Evolutionary conservation across 495 filamentous ascomycete species (phyloP).

Genomic region (Penicillium fimorum): DNA sequence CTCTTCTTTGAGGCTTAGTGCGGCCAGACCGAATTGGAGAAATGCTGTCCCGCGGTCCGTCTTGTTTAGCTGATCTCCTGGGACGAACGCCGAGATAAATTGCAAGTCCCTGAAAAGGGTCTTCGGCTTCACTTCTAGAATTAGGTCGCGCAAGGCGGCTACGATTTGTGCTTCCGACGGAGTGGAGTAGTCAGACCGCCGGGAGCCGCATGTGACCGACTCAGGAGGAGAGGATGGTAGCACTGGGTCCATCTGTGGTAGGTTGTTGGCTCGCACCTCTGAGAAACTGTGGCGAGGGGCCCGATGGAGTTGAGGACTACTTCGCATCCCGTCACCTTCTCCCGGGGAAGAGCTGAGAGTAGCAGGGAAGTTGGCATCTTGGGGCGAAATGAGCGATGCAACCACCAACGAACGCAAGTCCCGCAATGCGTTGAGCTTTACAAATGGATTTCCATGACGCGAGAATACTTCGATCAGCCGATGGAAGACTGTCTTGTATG

Average conservation of each 20-base stretch:
- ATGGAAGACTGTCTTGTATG: slow-evolving; percentile 72
- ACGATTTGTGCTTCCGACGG: slow-evolving; percentile 63
- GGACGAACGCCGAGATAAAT: slow-evolving; percentile 91
- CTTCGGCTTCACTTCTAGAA: slow-evolving; percentile 77
- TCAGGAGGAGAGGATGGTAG: slow-evolving; percentile 31
- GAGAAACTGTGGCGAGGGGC: slow-evolving; percentile 40
- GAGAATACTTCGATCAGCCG: slow-evolving; percentile 83
- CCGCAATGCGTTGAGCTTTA: slow-evolving; percentile 78
- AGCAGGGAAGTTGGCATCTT: slow-evolving; percentile 31
- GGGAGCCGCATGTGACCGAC: slow-evolving; percentile 41
- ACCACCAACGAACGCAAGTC: slow-evolving; percentile 81
- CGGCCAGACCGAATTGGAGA: slow-evolving; percentile 88
- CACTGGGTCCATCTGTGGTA: slow-evolving; percentile 18
- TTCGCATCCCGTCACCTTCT: slow-evolving; percentile 7
- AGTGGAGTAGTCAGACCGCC: slow-evolving; percentile 38
- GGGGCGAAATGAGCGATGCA: slow-evolving; percentile 63
- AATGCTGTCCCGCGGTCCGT: slow-evolving; percentile 89
- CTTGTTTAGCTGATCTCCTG: slow-evolving; percentile 74
- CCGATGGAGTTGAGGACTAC: slow-evolving; percentile 17
- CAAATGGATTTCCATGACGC: slow-evolving; percentile 82
- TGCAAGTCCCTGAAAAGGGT: slow-evolving; percentile 94
- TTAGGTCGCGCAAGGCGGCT: slow-evolving; percentile 73
- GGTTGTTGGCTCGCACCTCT: slow-evolving; percentile 17
- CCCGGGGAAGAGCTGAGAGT: neutral
- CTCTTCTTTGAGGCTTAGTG: slow-evolving; percentile 84